phyloP scores from a whole-genome alignment of 768 basidiomycete species.

The Coprinopsis sp. region DNA sequence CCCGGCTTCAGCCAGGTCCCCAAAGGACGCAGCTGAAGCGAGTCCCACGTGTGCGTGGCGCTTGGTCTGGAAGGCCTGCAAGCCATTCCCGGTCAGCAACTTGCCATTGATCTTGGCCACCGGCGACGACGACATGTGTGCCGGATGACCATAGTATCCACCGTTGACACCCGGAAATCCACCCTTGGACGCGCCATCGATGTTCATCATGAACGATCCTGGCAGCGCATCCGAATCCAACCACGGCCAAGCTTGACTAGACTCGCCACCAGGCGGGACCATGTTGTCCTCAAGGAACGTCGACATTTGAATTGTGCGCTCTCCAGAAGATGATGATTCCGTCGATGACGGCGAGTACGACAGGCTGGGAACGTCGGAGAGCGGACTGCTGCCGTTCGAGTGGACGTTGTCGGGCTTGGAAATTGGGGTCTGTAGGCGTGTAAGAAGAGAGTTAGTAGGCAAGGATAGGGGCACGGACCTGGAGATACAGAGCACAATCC shows the following conservation, averaged over 20 bases:
- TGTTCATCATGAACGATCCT: too few relatives aligned
- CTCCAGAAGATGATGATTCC: slow-evolving; percentile 49
- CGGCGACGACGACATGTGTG: too few relatives aligned
- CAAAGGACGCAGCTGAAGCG: neutral
- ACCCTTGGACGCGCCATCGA: neutral
- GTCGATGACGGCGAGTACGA: slow-evolving; percentile 58
- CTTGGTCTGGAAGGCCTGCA: neutral
- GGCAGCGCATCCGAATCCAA: slow-evolving; percentile 8
- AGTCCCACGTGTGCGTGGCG: neutral
- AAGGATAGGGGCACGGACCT: neutral
- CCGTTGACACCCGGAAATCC: too few relatives aligned
- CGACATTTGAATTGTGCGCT: slow-evolving; percentile 54
- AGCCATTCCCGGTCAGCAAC: slow-evolving; percentile 1
- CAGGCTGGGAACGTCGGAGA: slow-evolving; percentile 54
- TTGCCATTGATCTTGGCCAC: slow-evolving; percentile 1
- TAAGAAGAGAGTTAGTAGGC: neutral
- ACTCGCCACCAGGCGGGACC: slow-evolving; percentile 9
- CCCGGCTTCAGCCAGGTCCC: neutral
- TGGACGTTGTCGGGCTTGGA: neutral
- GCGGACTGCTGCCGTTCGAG: slow-evolving; percentile 26
- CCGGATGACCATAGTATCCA: too few relatives aligned
- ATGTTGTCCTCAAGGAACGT: slow-evolving; percentile 44
- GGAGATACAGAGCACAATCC: neutral
- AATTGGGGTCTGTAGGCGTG: neutral
- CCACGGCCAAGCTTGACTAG: slow-evolving; percentile 21